Evolutionary conservation across 441 rosid genomes (phyloP), one percentile per base, ranked within the genome.

Genomic region (Gossypium schwendimanii): DNA sequence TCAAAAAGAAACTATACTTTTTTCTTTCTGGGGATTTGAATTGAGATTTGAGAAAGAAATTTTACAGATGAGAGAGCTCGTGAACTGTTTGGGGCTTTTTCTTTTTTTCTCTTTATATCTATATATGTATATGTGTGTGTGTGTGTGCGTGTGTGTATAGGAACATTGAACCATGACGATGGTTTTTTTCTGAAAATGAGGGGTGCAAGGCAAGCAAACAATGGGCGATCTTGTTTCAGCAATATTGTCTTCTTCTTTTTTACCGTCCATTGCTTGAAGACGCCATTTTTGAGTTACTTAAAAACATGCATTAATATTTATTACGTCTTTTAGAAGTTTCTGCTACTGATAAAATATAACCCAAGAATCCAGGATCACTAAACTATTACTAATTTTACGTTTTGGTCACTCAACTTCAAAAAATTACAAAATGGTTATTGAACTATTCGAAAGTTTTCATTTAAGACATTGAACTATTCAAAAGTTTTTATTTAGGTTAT

Each of bases 1-100:
- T 77, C 74, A 61, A 68, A 6, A n/a, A 18, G 18, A 50, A 50
- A 50, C 18, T 11, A 18, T 69, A 58, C 47, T 59, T 58, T 7
- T 63, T 63, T 26, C 39, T 64, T 31, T 59, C 33, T 71, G 45
- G 71, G 66, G 26, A 33, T 8, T 20, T 62, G 65, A 45, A 17
- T 31, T 12, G 36, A 23, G 41, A 55, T 72, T 72, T 71, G n/a
- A 14, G 6, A 63, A 28, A 26, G 10, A 3, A n/a, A 23, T 6
- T 14, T 7, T 47, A n/a, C 23, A 36, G 41, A 18, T 21, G 23
- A 20, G 3, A 21, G 23, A 21, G 60, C 60, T 55, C 60, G 60
- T 55, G 60, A 55, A 55, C 2, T 20, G 14, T 55, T 20, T 20
- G 60, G 60, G 41, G 41, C 41, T 36, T 36, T 7, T 4, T 7